Conservation (phyloP, 306 rosid genomes). For the Biancaea sappan region DNA sequence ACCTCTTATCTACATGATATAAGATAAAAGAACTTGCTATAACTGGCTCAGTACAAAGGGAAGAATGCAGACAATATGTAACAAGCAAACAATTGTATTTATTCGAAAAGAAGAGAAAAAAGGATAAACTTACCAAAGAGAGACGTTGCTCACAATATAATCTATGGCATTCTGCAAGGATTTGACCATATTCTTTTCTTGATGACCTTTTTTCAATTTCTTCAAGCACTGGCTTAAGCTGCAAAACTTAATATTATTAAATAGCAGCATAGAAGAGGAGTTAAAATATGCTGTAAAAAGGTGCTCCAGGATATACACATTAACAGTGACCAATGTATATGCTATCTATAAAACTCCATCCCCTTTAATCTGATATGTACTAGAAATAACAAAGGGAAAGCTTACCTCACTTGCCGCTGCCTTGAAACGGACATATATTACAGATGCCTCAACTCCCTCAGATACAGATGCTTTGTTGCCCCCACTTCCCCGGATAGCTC, state of each 20-base stretch:
- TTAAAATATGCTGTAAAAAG: conserved; percentile 29
- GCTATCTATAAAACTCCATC: conserved; percentile 15
- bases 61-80: conserved; percentile 9
- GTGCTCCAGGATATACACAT: conserved; percentile 9
- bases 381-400: conserved; percentile 18
- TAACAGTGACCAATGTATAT: conserved; percentile 11
- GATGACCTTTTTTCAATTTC: conserved; percentile 96
- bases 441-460: conserved; percentile 99
- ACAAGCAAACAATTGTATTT: conserved; percentile 42
- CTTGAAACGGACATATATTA: conserved; percentile 94
- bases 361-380: conserved; percentile 20
- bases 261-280: conserved; percentile 17
- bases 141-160: conserved; percentile 94
- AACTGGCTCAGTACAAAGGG: conserved; percentile 30
- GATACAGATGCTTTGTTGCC: conserved; percentile 75
- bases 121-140: conserved; percentile 75
- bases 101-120: not conserved
- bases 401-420: conserved; percentile 96
- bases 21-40: conserved; percentile 29
- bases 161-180: conserved; percentile 93
- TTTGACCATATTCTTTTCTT: conserved; percentile 89
- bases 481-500: conserved; percentile 79
- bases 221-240: conserved; percentile 90
- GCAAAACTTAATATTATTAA: conserved; percentile 47
- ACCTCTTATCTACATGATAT: conserved; percentile 67